Conservation (phyloP, 768 basidiomycete genomes). For the Calocybe gangraenosa region DNA sequence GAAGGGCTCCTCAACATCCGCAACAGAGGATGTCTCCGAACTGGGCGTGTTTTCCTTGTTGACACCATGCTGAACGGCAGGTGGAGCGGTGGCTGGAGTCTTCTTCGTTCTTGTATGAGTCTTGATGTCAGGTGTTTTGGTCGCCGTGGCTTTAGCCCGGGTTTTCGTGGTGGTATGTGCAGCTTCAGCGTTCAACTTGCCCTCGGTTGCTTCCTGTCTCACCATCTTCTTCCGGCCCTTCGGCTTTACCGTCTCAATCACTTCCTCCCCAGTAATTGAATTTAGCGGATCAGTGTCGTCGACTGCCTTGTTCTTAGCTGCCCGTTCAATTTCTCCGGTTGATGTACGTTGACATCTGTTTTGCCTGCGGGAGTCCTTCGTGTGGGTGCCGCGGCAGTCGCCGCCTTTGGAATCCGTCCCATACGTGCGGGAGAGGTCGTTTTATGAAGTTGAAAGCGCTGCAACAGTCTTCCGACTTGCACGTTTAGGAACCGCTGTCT, state of each 20-base stretch:
- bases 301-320: constrained; percentile 10
- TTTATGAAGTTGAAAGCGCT: not conserved
- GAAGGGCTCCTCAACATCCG: constrained; percentile 23
- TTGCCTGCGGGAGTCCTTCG: constrained; percentile 2
- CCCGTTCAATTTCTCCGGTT: constrained; percentile 12
- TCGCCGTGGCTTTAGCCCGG: constrained; percentile 8
- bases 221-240: constrained; percentile 19
- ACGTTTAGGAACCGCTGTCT: constrained; percentile 2
- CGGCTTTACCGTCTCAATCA: constrained; percentile 12
- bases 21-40: constrained; percentile 16
- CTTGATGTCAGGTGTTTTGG: constrained; percentile 16
- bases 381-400: not conserved
- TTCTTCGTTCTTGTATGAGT: constrained; percentile 20
- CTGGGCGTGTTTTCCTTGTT: constrained; percentile 41
- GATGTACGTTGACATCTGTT: constrained; percentile 8
- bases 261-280: constrained; percentile 16
- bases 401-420: constrained; percentile 8
- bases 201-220: constrained; percentile 11
- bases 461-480: constrained; percentile 7
- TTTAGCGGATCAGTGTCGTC: constrained; percentile 13
- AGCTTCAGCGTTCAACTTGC: not conserved
- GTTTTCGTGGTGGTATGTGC: constrained; percentile 7
- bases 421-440: constrained; percentile 4
- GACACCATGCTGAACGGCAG: constrained; percentile 22
- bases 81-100: constrained; percentile 32